Conservation (phyloP, 1,284 basidiomycete genomes). For the Polyporus tsugae region DNA sequence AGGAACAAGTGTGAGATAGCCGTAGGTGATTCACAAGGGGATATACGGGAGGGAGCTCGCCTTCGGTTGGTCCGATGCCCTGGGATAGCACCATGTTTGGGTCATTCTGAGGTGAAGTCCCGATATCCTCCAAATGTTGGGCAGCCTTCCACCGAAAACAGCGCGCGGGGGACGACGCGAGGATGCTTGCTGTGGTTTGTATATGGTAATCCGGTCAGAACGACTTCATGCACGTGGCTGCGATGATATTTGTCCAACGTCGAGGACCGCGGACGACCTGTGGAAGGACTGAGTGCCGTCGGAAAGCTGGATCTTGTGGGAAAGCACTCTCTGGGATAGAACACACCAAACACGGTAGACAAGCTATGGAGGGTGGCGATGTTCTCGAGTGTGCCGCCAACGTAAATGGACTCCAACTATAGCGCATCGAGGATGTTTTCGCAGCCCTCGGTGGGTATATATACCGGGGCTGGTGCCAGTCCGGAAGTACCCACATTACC, state of each 20-base stretch:
- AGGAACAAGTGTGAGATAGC: neutral
- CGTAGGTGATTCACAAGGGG: neutral
- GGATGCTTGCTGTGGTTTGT: neutral
- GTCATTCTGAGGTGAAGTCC: too few species aligned
- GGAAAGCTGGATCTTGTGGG: neutral
- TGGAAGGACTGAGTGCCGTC: neutral
- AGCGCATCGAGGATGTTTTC: conserved; percentile 6
- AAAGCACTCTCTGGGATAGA: neutral
- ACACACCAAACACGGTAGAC: neutral
- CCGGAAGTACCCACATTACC: neutral
- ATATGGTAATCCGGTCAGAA: neutral
- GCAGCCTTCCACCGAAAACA: neutral
- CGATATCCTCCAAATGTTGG: neutral
- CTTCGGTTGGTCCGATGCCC: neutral
- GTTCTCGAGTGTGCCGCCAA: neutral
- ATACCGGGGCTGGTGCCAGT: neutral
- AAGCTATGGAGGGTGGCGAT: neutral
- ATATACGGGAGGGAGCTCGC: neutral
- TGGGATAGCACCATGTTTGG: neutral
- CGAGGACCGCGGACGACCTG: neutral
- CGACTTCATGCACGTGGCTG: neutral
- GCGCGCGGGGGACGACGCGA: neutral
- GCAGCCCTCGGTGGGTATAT: conserved; percentile 1
- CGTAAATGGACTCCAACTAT: neutral
- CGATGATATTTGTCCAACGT: neutral